Conservation (phyloP, 371 early-diverging fungal genomes). For the Saksenaea vasiformis region DNA sequence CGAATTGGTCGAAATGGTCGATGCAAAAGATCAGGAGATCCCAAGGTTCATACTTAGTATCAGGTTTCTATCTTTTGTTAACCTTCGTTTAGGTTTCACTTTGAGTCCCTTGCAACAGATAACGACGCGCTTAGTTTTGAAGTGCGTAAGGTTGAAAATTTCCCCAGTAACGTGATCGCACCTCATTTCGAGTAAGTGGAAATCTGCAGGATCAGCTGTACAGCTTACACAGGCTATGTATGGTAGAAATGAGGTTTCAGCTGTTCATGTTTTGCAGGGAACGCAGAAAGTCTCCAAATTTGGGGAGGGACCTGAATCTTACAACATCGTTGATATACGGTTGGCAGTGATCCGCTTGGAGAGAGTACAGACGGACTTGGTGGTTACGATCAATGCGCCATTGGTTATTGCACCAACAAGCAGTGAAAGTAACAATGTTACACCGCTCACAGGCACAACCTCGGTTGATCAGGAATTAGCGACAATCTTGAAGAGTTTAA, state of each 20-base stretch:
- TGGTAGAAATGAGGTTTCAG: conserved; percentile 1
- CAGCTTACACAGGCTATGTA: too few relatives aligned
- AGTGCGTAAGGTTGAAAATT: conserved; percentile 32
- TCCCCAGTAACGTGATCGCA: conserved; percentile 20
- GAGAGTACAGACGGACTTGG: conserved; percentile 67
- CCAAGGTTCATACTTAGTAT: conserved; percentile 41
- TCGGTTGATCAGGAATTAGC: background rate
- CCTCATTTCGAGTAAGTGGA: conserved; percentile 63
- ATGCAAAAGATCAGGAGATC: conserved; percentile 50
- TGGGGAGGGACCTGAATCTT: conserved; percentile 56
- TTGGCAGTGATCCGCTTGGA: conserved; percentile 70
- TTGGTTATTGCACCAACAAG: conserved; percentile 37
- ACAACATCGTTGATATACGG: conserved; percentile 65
- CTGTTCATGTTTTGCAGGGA: conserved; percentile 51
- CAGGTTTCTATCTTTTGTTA: background rate
- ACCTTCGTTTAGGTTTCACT: conserved; percentile 63
- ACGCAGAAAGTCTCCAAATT: conserved; percentile 73
- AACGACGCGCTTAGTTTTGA: conserved; percentile 63
- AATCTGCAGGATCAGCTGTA: too few relatives aligned
- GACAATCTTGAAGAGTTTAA: background rate
- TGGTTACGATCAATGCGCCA: conserved; percentile 76
- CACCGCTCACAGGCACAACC: background rate
- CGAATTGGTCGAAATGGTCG: conserved; percentile 77
- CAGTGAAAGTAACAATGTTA: conserved; percentile 21
- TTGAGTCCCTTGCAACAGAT: conserved; percentile 74